Conservation (phyloP, 768 basidiomycete species). For the Russula earlei region DNA sequence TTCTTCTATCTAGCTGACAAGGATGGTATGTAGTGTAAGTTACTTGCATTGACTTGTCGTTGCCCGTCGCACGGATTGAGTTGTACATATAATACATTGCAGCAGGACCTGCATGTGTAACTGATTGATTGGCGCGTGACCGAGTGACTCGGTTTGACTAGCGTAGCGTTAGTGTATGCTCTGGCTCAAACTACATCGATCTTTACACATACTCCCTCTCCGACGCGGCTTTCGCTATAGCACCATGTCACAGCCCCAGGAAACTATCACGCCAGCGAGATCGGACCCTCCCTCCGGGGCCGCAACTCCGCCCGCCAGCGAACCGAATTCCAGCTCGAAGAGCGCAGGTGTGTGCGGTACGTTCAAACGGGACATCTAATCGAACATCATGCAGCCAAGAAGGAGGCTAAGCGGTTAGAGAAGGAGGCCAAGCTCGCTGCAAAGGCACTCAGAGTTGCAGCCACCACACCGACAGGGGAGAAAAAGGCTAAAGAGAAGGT, state of each 20-base stretch:
- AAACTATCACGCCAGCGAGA: neutral
- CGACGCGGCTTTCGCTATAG: slow-evolving; percentile 2
- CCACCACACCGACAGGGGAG: slow-evolving; percentile 35
- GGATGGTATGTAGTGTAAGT: too few relatives aligned
- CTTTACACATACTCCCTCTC: slow-evolving; percentile 13
- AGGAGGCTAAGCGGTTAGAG: slow-evolving; percentile 73
- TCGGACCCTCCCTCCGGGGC: slow-evolving; percentile 11
- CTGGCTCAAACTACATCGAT: slow-evolving; percentile 23
- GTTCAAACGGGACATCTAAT: neutral
- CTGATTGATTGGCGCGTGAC: too few relatives aligned
- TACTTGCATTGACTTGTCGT: too few relatives aligned
- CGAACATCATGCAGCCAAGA: slow-evolving; percentile 49
- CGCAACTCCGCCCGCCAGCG: slow-evolving; percentile 1
- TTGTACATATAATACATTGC: too few relatives aligned
- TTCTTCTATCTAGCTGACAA: too few relatives aligned
- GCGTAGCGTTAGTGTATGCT: neutral
- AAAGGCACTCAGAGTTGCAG: slow-evolving; percentile 44
- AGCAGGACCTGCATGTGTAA: too few relatives aligned
- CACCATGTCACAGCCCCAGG: slow-evolving; percentile 20
- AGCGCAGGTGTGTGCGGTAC: slow-evolving; percentile 29
- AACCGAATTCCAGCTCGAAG: slow-evolving; percentile 28
- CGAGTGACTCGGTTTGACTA: too few relatives aligned
- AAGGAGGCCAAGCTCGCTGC: slow-evolving; percentile 73
- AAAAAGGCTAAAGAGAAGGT: slow-evolving; percentile 77
- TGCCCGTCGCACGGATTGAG: too few relatives aligned